Conservation (phyloP, 768 basidiomycete genomes). For the Rubroboletus pulcherrimus region DNA sequence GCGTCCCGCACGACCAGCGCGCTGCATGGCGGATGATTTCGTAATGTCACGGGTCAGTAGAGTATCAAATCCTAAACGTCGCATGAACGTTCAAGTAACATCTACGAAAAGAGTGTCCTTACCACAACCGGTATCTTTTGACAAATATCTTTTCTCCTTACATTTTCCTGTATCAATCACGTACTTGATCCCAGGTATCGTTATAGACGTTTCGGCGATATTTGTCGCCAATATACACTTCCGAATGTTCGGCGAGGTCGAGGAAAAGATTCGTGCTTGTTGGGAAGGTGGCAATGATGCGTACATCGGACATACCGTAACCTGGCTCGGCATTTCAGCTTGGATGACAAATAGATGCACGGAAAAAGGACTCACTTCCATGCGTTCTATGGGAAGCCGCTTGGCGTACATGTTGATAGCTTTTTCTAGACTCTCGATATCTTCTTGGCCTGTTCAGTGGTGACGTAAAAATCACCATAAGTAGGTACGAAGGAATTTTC, state of each 20-base stretch:
- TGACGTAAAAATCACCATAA: background rate
- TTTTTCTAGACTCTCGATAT: slow-evolving; percentile 84
- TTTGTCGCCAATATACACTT: slow-evolving; percentile 97
- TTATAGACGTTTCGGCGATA: slow-evolving; percentile 97
- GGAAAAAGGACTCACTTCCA: slow-evolving; percentile 39
- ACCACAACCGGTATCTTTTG: slow-evolving; percentile 68
- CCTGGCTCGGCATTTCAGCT: slow-evolving; percentile 37
- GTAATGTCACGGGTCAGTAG: slow-evolving; percentile 79
- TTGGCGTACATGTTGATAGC: slow-evolving; percentile 67
- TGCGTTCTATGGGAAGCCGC: slow-evolving; percentile 57
- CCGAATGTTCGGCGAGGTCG: slow-evolving; percentile 62
- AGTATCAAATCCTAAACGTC: slow-evolving; percentile 74
- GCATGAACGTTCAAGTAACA: background rate
- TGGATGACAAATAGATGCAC: background rate
- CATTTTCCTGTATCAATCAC: slow-evolving; percentile 96
- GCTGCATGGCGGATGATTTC: slow-evolving; percentile 86
- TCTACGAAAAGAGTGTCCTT: background rate
- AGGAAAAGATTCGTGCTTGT: slow-evolving; percentile 74
- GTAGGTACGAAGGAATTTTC: background rate
- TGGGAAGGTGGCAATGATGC: slow-evolving; percentile 76
- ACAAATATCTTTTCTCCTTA: slow-evolving; percentile 89
- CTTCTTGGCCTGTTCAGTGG: slow-evolving; percentile 75
- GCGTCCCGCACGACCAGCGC: slow-evolving; percentile 95
- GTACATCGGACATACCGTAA: slow-evolving; percentile 78
- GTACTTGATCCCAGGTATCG: slow-evolving; percentile 92